Base-by-base conservation (phyloP, 768 basidiomycete species). In the Boletus sp. region DNA sequence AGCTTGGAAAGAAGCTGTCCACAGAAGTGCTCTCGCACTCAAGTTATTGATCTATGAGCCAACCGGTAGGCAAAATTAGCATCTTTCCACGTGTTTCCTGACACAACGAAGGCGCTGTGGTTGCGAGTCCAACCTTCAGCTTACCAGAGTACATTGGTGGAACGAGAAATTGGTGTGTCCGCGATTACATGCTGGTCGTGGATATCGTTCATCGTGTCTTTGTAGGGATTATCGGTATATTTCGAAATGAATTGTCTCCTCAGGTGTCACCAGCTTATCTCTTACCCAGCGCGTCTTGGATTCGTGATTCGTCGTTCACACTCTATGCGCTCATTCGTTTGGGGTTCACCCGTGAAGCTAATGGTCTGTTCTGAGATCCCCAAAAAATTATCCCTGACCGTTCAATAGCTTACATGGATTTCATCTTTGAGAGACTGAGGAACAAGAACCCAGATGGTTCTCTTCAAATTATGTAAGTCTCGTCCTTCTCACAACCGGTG, bases 251-350 rank as follows among this genome's bases (percentile, higher is more conserved):
- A 33, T 48, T 15, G 11, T 29, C 21, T 29, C 7, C 1, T 38
- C 6, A n/a, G 6, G 35, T 25, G 3, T 25, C 21, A 30, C 13
- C 23, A 44, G 19, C 38, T 51, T n/a, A 47, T 4, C 7, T 40
- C 37, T 30, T 35, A 25, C 50, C 25, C 56, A 88, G 88, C 21
- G 85, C 84, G 4, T 90, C 88, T 1, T 93, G 90, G 90, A 92
- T 98, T 64, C 85, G 96, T n/a, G 96, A 99, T 65, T 87, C 93
- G 0, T 91, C 90, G 0, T 99, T 99, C 77, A 93, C 93, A 1
- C 80, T 98, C 6, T 99, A 98, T 65, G 96, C 95, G 0, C 79
- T 98, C 37, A 87, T 98, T 53, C 81, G 97, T 37, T 80, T 98
- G 1, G 97, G 96, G 0, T 98, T 95, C 72, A 98, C 94, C 0